A percentile compares a stretch with the other conserved stretches of the same genome.
Conservation (phyloP, 2,329 filamentous ascomycete species). For the Alternaria dauci region DNA sequence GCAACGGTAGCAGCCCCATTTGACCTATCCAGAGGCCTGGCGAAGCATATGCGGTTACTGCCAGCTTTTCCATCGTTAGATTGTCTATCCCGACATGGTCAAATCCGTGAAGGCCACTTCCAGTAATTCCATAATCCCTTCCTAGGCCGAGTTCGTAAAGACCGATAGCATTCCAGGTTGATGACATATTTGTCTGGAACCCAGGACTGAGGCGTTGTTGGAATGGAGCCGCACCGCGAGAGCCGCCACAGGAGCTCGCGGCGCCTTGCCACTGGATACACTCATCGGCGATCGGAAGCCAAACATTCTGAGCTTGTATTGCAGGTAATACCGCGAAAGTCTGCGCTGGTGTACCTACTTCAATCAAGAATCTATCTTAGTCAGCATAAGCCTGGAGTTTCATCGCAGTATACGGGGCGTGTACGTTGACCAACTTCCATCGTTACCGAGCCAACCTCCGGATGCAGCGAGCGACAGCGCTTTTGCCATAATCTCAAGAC, state of each 20-base stretch:
- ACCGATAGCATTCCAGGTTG: not conserved
- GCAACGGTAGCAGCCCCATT: not conserved
- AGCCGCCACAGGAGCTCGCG: not conserved
- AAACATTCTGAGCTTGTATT: not conserved
- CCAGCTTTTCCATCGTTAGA: not conserved
- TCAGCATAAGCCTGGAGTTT: not conserved
- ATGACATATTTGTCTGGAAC: constrained; percentile 11
- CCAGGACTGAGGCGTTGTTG: constrained; percentile 4
- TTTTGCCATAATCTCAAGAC: not conserved
- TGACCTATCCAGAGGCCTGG: constrained; percentile 5
- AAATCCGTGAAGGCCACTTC: not conserved
- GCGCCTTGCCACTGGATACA: not conserved
- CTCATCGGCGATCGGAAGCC: not conserved
- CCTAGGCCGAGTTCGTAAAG: constrained; percentile 5
- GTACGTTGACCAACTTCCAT: constrained; percentile 9
- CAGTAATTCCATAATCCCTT: not conserved
- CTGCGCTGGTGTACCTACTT: constrained; percentile 2
- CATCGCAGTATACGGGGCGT: not conserved
- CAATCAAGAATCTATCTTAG: not conserved
- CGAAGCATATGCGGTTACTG: not conserved
- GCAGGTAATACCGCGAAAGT: constrained; percentile 4
- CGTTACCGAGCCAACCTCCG: constrained; percentile 1
- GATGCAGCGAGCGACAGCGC: not conserved
- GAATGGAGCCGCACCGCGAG: not conserved
- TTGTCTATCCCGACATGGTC: not conserved